Percentiles rank a stretch among this genome's conserved stretches.
phyloP scores from a whole-genome alignment of 805 yeast genomes.

The Scheffersomyces stipitis region DNA sequence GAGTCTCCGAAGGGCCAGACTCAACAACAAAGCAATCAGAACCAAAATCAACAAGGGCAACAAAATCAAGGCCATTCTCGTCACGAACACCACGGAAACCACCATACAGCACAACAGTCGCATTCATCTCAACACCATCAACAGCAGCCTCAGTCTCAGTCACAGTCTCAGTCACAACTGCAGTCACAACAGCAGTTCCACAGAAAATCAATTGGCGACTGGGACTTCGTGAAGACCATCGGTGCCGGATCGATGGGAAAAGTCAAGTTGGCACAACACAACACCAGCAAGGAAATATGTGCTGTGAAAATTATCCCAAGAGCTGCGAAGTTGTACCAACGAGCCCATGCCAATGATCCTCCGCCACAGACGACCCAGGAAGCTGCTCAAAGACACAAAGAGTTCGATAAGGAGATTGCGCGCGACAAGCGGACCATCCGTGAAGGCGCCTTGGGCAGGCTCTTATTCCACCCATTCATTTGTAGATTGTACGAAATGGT shows the following conservation, averaged over 20 bases:
- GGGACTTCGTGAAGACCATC: slow-evolving; percentile 92
- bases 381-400: slow-evolving; percentile 61
- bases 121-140: slow-evolving; percentile 1
- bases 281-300: slow-evolving; percentile 77
- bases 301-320: slow-evolving; percentile 92
- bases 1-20: slow-evolving; percentile 1
- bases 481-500: slow-evolving; percentile 91
- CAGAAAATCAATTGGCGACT: slow-evolving; percentile 89
- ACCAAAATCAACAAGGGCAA: slow-evolving; percentile 5
- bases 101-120: neutral
- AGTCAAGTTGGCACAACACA: slow-evolving; percentile 89
- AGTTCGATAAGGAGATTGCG: slow-evolving; percentile 77
- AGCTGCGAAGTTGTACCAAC: slow-evolving; percentile 74
- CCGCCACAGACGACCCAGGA: slow-evolving; percentile 63
- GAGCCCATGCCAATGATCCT: slow-evolving; percentile 68
- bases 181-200: slow-evolving; percentile 54
- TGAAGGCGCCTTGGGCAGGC: slow-evolving; percentile 91
- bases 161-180: slow-evolving; percentile 5
- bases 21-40: slow-evolving; percentile 5
- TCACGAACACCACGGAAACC: slow-evolving; percentile 1
- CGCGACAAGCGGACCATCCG: slow-evolving; percentile 90
- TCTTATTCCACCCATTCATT: slow-evolving; percentile 87
- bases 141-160: slow-evolving; percentile 2
- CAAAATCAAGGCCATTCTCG: slow-evolving; percentile 1
- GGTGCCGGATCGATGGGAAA: slow-evolving; percentile 99